Evolutionary conservation across 495 filamentous ascomycete species (phyloP), one percentile per base, ranked within the genome.

Genomic region (Gamarada debralockiae): DNA sequence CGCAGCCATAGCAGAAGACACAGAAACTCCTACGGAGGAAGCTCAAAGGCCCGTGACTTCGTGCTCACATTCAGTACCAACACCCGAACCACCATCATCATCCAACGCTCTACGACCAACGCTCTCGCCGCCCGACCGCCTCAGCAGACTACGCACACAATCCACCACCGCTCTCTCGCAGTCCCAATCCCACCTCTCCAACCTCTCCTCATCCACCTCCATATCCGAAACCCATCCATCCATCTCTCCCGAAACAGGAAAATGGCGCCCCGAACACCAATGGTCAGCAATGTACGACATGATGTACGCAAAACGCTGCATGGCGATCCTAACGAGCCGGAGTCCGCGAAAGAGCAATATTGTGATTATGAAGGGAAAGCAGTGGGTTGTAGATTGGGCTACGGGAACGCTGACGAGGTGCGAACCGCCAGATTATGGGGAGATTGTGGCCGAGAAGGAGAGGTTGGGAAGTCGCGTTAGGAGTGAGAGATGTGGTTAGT

Each of bases 271-370:
- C 2, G 61, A 59, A 15, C 73, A 73, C 50, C 58, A 57, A 15
- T 71, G 72, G 69, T 74, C 73, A 10, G 53, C 57, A 14, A 71
- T 71, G 38, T 75, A 77, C 57, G 75, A 81, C 59, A 66, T 76
- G 53, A 61, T 75, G 13, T 81, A 79, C 53, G 77, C 76, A 14
- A 72, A 70, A 42, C 62, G 77, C 2, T 82, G 78, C 57, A 78
- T 79, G 65, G 64, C 74, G 4, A 70, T 75, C 15, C 65, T 82
- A 12, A 61, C 72, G 10, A 64, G 66, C 57, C 65, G 68, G 46
- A 64, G 63, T 24, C 73, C 73, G n/a, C 57, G 73, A 14, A 74
- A 74, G 56, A 69, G 56, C 50, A 70, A 75, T 54, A 64, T 75
- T 17, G 60, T 78, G 22, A 69, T 78, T 38, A 59, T 63, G 31